Evolutionary conservation across 352 stramenopile genomes (phyloP).

Genomic region (Plasmopara halstedii): DNA sequence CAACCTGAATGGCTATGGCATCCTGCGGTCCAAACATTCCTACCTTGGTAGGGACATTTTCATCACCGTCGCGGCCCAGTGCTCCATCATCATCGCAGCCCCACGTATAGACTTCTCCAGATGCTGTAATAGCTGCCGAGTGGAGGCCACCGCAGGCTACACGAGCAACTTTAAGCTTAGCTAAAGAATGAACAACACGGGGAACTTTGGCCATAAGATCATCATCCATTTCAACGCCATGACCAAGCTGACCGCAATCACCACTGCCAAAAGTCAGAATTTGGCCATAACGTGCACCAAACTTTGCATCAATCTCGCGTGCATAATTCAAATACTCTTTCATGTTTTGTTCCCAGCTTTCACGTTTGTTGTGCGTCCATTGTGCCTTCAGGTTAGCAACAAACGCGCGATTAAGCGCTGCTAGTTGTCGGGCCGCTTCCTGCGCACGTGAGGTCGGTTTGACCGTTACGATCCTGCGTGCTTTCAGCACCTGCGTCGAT

Average conservation of each 20-base stretch:
- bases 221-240: conserved; percentile 66
- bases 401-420: conserved; percentile 68
- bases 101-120: conserved; percentile 92
- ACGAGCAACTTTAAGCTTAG: conserved; percentile 40
- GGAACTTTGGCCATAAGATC: conserved; percentile 75
- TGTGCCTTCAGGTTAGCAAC: conserved; percentile 49
- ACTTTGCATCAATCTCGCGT: conserved; percentile 52
- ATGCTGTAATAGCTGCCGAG: conserved; percentile 75
- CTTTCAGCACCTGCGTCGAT: conserved; percentile 37
- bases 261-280: conserved; percentile 85
- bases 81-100: conserved; percentile 89
- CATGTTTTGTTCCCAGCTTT: conserved; percentile 72
- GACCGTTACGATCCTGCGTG: conserved; percentile 33
- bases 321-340: conserved; percentile 70
- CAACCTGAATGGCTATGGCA: conserved; percentile 51
- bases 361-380: conserved; percentile 49
- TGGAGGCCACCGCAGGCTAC: conserved; percentile 90
- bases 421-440: conserved; percentile 45
- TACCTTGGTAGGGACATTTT: conserved; percentile 67
- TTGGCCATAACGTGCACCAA: conserved; percentile 34
- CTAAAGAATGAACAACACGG: conserved; percentile 36
- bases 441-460: conserved; percentile 20
- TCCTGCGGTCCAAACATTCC: conserved; percentile 43
- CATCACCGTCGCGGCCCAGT: conserved; percentile 77
- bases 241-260: conserved; percentile 91